Conservation (phyloP, 2,329 filamentous ascomycete species). For the Macrophomina phaseolina region DNA sequence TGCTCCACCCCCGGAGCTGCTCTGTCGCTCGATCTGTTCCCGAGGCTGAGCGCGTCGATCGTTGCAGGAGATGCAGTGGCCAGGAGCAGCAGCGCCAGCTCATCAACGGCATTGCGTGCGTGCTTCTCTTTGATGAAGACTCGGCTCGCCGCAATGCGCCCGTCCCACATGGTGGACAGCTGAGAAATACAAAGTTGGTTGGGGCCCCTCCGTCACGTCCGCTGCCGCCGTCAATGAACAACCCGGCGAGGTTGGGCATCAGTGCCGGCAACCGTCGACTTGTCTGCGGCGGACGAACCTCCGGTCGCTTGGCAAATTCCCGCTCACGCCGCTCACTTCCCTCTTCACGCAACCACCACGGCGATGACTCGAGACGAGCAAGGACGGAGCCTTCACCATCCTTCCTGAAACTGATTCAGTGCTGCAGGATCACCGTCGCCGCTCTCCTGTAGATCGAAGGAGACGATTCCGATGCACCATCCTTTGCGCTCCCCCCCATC, state of each 20-base stretch:
- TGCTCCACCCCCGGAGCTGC: slow-evolving; percentile 21
- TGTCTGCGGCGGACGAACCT: background rate
- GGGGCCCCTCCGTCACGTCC: background rate
- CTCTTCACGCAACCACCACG: background rate
- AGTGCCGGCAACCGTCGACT: background rate
- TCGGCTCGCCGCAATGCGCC: slow-evolving; percentile 13
- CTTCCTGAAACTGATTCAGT: slow-evolving; percentile 18
- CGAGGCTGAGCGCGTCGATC: slow-evolving; percentile 10
- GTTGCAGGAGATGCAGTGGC: slow-evolving; percentile 1
- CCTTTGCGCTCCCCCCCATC: background rate
- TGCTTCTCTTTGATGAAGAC: slow-evolving; percentile 17
- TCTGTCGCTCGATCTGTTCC: slow-evolving; percentile 18
- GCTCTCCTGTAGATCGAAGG: slow-evolving; percentile 10
- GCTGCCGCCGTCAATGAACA: slow-evolving; percentile 4
- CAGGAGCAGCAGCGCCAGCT: slow-evolving; percentile 7
- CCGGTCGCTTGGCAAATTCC: slow-evolving; percentile 15
- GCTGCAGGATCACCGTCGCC: slow-evolving; percentile 16
- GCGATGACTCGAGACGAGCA: slow-evolving; percentile 3
- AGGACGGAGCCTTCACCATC: background rate
- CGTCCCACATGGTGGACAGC: slow-evolving; percentile 17
- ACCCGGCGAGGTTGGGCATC: slow-evolving; percentile 23
- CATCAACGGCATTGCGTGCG: slow-evolving; percentile 16
- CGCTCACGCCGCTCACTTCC: slow-evolving; percentile 19
- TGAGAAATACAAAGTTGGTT: slow-evolving; percentile 2
- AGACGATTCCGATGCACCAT: slow-evolving; percentile 8